A percentile compares a stretch with the other conserved stretches of the same genome.
These are phyloP conservation scores for Acacia confusa DNA, from an alignment of 306 rosid species.

Conservation along the genomic window DNA sequence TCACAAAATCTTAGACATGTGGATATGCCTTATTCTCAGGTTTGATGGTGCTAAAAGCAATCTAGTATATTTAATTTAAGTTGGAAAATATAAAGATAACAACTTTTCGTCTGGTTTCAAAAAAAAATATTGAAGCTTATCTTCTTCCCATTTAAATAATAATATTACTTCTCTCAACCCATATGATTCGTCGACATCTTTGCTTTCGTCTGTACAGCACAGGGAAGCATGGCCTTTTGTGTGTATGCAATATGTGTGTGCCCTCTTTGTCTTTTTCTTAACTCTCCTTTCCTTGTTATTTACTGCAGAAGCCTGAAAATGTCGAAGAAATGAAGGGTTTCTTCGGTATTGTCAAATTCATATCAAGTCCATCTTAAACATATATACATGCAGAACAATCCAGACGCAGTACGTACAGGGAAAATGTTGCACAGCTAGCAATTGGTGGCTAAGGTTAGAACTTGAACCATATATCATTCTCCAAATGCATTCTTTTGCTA, in stretches of 20 bases:
- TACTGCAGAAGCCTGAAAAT: neutral
- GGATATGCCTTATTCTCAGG: neutral
- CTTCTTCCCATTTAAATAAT: slow-evolving; percentile 23
- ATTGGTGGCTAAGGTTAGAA: neutral
- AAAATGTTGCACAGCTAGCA: neutral
- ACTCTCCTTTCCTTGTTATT: neutral
- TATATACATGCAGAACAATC: neutral
- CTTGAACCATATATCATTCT: neutral
- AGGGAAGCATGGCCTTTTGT: slow-evolving; percentile 7
- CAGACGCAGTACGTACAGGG: neutral
- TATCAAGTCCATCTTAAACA: neutral
- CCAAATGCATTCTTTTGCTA: neutral
- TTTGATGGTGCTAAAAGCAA: slow-evolving; percentile 1
- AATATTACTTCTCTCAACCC: slow-evolving; percentile 13
- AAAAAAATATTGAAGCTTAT: slow-evolving; percentile 12
- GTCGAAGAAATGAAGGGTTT: neutral
- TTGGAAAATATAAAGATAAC: neutral
- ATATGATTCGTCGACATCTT: neutral
- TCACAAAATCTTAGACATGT: slow-evolving; percentile 12
- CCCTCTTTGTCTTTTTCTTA: neutral
- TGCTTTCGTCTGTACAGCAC: slow-evolving; percentile 2
- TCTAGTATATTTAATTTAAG: neutral
- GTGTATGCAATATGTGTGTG: neutral
- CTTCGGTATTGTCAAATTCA: neutral
- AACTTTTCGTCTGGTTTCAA: neutral